Conservation (phyloP, 139 green algal genomes). For the Chlorella sp. region DNA sequence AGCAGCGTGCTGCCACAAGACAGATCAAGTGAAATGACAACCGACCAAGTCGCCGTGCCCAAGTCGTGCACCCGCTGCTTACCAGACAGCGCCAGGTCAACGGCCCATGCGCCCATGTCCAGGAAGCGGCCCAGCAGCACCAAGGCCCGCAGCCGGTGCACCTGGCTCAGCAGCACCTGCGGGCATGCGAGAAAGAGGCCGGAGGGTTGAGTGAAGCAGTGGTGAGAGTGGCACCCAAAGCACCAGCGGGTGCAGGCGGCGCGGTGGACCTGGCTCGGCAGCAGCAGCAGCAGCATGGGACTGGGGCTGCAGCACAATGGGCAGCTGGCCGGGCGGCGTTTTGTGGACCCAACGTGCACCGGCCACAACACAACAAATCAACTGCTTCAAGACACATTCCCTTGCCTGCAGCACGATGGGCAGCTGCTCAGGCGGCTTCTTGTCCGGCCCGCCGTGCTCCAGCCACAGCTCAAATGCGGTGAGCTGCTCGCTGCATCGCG, state of each 20-base stretch:
- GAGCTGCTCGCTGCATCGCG: slow-evolving; percentile 86
- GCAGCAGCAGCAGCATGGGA: too few species aligned
- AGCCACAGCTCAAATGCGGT: slow-evolving; percentile 99
- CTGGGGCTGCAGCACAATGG: too few species aligned
- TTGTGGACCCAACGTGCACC: too few species aligned
- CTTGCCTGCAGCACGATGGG: slow-evolving; percentile 95
- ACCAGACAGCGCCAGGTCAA: slow-evolving; percentile 91
- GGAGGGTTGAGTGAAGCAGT: background rate
- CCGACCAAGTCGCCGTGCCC: too few species aligned
- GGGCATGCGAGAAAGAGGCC: background rate
- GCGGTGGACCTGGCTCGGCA: too few species aligned
- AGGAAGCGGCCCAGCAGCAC: slow-evolving; percentile 96
- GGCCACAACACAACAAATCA: too few species aligned
- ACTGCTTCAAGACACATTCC: background rate
- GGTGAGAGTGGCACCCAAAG: background rate
- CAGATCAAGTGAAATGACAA: too few species aligned
- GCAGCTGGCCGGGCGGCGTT: too few species aligned
- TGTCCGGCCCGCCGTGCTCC: slow-evolving; percentile 78
- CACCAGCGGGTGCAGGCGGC: too few species aligned
- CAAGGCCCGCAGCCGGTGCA: slow-evolving; percentile 93
- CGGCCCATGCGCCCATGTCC: slow-evolving; percentile 97
- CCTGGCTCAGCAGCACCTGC: slow-evolving; percentile 95
- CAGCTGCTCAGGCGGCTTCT: slow-evolving; percentile 96
- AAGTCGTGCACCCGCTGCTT: too few species aligned
- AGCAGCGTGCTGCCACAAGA: background rate